These are phyloP conservation scores for Iris macrosiphon DNA, from an alignment of 106 monocot species.

Conservation along the genomic window DNA sequence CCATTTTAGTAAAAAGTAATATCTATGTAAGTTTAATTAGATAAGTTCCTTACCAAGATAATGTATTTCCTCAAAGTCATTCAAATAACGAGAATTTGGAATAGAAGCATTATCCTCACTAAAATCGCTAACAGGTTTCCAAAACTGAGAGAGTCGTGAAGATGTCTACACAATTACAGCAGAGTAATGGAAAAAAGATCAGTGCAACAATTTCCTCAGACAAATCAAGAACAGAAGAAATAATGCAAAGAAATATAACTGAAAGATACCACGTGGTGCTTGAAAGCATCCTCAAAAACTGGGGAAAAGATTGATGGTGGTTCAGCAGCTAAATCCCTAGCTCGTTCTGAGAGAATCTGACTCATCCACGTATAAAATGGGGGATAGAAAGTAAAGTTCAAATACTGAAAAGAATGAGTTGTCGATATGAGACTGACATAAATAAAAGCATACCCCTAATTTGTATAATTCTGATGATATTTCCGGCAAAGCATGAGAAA, in stretches of 20 bases:
- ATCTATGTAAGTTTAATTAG: too few species aligned
- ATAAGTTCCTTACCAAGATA: conserved; percentile 62
- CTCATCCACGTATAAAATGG: conserved; percentile 12
- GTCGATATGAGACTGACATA: not conserved
- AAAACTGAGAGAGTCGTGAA: conserved; percentile 59
- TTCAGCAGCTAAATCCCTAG: conserved; percentile 54
- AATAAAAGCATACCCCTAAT: conserved; percentile 56
- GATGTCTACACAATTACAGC: conserved; percentile 37
- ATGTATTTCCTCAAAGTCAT: conserved; percentile 90
- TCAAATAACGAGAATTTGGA: conserved; percentile 84
- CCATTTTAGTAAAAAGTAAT: too few species aligned
- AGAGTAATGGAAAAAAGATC: conserved; percentile 5
- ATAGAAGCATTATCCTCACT: conserved; percentile 31
- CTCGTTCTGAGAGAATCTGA: conserved; percentile 83
- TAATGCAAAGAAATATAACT: conserved; percentile 14
- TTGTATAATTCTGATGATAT: conserved; percentile 65
- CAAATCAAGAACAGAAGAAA: conserved; percentile 1
- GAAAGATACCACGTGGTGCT: conserved; percentile 62
- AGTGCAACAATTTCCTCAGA: conserved; percentile 2
- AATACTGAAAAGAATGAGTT: not conserved
- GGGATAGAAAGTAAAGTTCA: not conserved
- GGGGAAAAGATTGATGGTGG: conserved; percentile 41
- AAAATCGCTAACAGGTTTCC: conserved; percentile 36
- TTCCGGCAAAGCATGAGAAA: conserved; percentile 49
- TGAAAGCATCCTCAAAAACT: conserved; percentile 60